Evolutionary conservation across 345 rosid genomes (phyloP).

Genomic region (Abelmoschus esculentus): DNA sequence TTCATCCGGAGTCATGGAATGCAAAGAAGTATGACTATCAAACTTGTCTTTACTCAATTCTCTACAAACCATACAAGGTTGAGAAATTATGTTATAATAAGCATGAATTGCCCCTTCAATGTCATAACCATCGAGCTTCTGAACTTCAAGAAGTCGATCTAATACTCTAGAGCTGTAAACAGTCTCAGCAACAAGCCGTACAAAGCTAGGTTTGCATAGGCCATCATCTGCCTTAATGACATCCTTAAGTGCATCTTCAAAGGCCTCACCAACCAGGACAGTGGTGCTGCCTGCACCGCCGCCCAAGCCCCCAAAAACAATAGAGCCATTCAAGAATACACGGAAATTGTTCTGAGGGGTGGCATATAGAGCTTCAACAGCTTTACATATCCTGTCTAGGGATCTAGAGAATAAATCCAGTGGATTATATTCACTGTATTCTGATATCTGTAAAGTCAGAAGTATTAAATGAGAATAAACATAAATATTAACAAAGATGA

Average conservation of each 20-base stretch:
- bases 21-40: conserved; percentile 34
- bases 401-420: conserved; percentile 89
- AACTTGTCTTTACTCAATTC: conserved; percentile 28
- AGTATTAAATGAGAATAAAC: not conserved
- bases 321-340: conserved; percentile 76
- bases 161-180: conserved; percentile 51
- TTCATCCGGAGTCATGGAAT: conserved; percentile 51
- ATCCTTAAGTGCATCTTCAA: conserved; percentile 53
- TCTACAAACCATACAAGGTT: conserved; percentile 61
- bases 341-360: conserved; percentile 91
- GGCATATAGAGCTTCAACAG: conserved; percentile 53
- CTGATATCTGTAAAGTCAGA: conserved; percentile 45
- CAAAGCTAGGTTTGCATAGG: conserved; percentile 37
- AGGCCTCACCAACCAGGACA: conserved; percentile 28
- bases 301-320: conserved; percentile 67
- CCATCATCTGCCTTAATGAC: conserved; percentile 52
- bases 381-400: conserved; percentile 54
- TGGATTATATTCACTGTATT: conserved; percentile 72
- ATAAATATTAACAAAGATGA: not conserved
- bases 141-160: conserved; percentile 65
- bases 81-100: conserved; percentile 56
- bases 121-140: conserved; percentile 61
- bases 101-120: conserved; percentile 91
- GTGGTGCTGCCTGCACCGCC: conserved; percentile 45
- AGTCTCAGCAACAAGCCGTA: conserved; percentile 63